Evolutionary conservation across 495 filamentous ascomycete genomes (phyloP), one percentile per base, ranked within the genome.

Genomic region (Penicillium goetzii): DNA sequence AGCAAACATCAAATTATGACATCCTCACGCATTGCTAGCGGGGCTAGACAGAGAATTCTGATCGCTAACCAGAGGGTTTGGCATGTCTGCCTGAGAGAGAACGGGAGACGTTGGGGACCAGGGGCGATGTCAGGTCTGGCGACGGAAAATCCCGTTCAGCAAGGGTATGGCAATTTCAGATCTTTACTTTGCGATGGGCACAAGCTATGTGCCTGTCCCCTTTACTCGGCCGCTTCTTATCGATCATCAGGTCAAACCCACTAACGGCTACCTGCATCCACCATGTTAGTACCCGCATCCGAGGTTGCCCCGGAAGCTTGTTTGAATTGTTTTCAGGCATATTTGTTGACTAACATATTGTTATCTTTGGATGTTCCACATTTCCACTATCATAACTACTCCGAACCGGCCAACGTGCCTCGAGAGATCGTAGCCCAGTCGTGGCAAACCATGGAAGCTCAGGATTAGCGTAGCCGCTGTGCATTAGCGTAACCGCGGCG

Each of bases 391-490:
- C 40, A 4, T 47, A 9, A 23, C 21, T 47, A 15, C 14, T 3
- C 14, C 3, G 36, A 12, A 40, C 36, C 15, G 3, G 0, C 12
- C 21, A 6, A 23, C n/a, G n/a, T 23, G 10, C 41, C n/a, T 47
- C 8, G 19, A 12, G 17, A 43, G 40, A 34, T 56, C 14, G 33
- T 11, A 11, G 34, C 12, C 12, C 12, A 36, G 10, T 10, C 34
- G 34, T 40, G 36, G 36, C 36, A 40, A 40, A 40, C 55, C 55
- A 28, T n/a, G 25, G 12, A 43, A 32, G 2, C 30, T 59, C 9
- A 14, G 43, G 56, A 50, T 25, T 59, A 59, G 56, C 40, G 56
- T 59, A 59, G 56, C 56, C 56, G 56, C 56, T 14, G 41, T 59
- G 56, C 56, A 50, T 59, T 59, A 59, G 56, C 56, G 56, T 50